Evolutionary conservation across 2,329 filamentous ascomycete species (phyloP).

Genomic region (Fusarium agapanthi): DNA sequence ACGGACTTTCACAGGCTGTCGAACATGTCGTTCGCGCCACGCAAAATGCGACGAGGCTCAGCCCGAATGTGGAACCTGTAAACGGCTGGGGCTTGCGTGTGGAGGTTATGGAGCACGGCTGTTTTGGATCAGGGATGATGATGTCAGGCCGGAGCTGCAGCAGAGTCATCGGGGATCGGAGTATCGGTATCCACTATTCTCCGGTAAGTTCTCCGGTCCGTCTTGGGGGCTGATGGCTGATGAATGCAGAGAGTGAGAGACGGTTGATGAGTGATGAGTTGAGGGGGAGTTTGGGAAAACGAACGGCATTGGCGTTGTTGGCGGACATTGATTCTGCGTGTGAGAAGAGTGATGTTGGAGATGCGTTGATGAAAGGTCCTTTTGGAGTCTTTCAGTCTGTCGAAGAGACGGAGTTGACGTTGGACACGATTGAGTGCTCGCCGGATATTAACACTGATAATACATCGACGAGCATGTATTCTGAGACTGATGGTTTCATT

Average conservation of each 20-base stretch:
- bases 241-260: conserved; percentile 31
- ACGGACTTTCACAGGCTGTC: conserved; percentile 47
- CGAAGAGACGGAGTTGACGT: not conserved
- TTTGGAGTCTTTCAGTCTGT: conserved; percentile 34
- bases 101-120: conserved; percentile 51
- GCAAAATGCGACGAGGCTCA: conserved; percentile 56
- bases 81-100: conserved; percentile 47
- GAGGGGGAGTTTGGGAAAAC: conserved; percentile 43
- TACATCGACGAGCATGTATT: conserved; percentile 15
- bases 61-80: conserved; percentile 51
- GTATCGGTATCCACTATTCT: conserved; percentile 55
- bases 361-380: conserved; percentile 27
- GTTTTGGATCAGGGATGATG: conserved; percentile 44
- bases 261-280: conserved; percentile 43
- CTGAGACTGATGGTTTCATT: conserved; percentile 27
- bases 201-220: conserved; percentile 38
- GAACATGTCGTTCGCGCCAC: conserved; percentile 50
- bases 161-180: conserved; percentile 40
- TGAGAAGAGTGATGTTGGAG: conserved; percentile 21
- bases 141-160: conserved; percentile 25
- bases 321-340: conserved; percentile 38
- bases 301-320: conserved; percentile 35
- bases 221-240: not conserved
- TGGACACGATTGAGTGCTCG: not conserved
- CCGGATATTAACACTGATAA: conserved; percentile 21